Evolutionary conservation across 2,329 filamentous ascomycete genomes (phyloP).

Genomic region (Chaetothyriales sp.): DNA sequence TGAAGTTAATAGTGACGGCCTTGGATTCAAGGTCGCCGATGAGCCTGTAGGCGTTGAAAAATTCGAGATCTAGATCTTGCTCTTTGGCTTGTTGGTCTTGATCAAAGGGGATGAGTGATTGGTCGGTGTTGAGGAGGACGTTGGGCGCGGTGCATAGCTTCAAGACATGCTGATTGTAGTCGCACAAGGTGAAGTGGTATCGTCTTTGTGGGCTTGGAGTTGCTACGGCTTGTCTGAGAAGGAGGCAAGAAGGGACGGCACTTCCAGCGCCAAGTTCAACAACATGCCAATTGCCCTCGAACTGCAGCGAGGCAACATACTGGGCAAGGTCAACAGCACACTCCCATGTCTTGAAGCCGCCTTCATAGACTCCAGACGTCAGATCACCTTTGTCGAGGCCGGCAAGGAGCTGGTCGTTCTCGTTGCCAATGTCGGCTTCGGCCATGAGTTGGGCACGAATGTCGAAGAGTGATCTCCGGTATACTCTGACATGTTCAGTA

Average conservation of each 20-base stretch:
- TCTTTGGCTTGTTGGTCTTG: conserved; percentile 8
- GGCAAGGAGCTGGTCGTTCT: conserved; percentile 31
- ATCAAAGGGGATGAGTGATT: background rate
- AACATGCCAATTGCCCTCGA: conserved; percentile 14
- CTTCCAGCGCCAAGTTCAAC: conserved; percentile 49
- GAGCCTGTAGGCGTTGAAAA: conserved; percentile 35
- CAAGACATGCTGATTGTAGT: conserved; percentile 49
- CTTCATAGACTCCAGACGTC: conserved; percentile 47
- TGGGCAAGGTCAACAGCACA: conserved; percentile 47
- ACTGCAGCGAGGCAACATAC: background rate
- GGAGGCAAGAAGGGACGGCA: conserved; percentile 42
- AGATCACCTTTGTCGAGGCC: conserved; percentile 42
- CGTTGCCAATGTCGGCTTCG: conserved; percentile 29
- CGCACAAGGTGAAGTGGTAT: conserved; percentile 43
- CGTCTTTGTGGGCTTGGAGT: background rate
- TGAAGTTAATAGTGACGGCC: conserved; percentile 38
- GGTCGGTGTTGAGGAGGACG: conserved; percentile 39
- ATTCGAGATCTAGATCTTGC: conserved; percentile 30
- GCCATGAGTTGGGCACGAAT: conserved; percentile 51
- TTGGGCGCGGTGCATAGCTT: conserved; percentile 50
- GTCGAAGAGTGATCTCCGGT: conserved; percentile 45
- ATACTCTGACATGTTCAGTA: conserved; percentile 23
- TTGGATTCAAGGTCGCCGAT: conserved; percentile 26
- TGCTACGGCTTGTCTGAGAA: conserved; percentile 35
- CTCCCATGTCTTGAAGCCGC: conserved; percentile 57